Percentiles rank a stretch among this genome's conserved stretches.
Evolutionary conservation across 345 rosid species (phyloP).

Genomic region (Citrus glauca): DNA sequence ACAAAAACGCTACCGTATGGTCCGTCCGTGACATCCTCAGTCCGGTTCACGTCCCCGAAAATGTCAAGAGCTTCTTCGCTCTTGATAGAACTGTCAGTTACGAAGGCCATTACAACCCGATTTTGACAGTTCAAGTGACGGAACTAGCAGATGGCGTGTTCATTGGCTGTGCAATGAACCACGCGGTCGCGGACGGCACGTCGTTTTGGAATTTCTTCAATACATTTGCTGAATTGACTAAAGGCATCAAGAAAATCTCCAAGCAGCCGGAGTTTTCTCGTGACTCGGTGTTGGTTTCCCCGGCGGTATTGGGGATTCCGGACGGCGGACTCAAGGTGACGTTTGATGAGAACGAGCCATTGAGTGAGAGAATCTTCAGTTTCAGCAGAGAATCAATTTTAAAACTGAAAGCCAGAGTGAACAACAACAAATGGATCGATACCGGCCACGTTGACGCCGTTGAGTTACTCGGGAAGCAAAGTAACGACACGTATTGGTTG

Average conservation of each 20-base stretch:
- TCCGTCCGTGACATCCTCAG: constrained; percentile 39
- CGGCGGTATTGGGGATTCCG: constrained; percentile 62
- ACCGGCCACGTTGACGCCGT: constrained; percentile 34
- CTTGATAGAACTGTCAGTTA: constrained; percentile 68
- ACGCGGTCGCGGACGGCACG: constrained; percentile 82
- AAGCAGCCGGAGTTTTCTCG: constrained; percentile 64
- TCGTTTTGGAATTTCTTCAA: constrained; percentile 96
- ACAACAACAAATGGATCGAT: constrained; percentile 19
- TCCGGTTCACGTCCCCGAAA: constrained; percentile 54
- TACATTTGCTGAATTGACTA: constrained; percentile 66
- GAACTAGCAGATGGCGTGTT: constrained; percentile 73
- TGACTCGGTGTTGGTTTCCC: constrained; percentile 55
- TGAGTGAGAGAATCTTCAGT: constrained; percentile 80
- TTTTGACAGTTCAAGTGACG: constrained; percentile 84
- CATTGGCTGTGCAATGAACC: constrained; percentile 71
- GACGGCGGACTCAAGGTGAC: constrained; percentile 73
- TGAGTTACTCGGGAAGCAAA: constrained; percentile 64
- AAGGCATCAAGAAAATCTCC: constrained; percentile 38
- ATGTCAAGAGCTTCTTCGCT: constrained; percentile 52
- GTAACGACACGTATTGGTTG: constrained; percentile 48
- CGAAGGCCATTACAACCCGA: constrained; percentile 65
- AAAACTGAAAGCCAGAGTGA: constrained; percentile 61
- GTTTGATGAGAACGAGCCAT: constrained; percentile 59
- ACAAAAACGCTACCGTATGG: constrained; percentile 39
- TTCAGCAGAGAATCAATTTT: constrained; percentile 65